Evolutionary conservation across 2,329 filamentous ascomycete species (phyloP), one percentile per base, ranked within the genome.

Genomic region (Neopestalotiopsis clavispora): DNA sequence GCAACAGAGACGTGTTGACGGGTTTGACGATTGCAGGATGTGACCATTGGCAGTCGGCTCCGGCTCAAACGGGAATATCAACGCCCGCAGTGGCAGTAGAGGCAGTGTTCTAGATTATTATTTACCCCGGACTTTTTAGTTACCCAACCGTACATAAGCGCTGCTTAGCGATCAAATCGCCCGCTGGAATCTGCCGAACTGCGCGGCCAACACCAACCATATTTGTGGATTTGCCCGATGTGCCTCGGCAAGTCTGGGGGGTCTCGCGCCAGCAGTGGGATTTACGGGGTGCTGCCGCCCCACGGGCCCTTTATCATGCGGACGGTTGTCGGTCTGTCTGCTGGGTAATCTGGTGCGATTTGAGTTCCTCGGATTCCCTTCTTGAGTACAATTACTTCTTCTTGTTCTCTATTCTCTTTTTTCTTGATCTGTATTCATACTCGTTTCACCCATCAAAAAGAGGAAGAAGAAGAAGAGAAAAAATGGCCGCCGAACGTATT

Each of bases 401-500:
- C 32, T 38, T 20, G 13, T 34, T 40, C 57, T 14, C 23, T 14
- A 28, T 28, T 28, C 23, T 28, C 23, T 59, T 20, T 9, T 38
- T 38, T 38, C 34, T 7, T 7, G 6, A 38, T 7, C 10, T 38
- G 34, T 38, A 38, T 10, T 10, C 34, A 20, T 52, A 52, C 45
- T 7, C 9, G 3, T 9, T n/a, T 52, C n/a, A 7, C 6, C 17
- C 23, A 28, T 28, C 23, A 7, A 52, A 9, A n/a, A 52, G 45
- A 52, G 9, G 14, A 52, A n/a, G 6, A 49, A 28, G 23, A 52
- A 23, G 14, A 52, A n/a, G 6, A 49, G 14, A 1, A 42, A 66
- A 56, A 4, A 66, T 66, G 63, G 63, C 63, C 49, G 63, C 63
- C 63, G 94, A 97, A 85, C 90, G 95, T 82, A 90, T 98, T 75